Percentiles rank a stretch among this genome's conserved stretches.
Evolutionary conservation across 108 stramenopile genomes (phyloP).

Genomic region (Nitzschia putrida): DNA sequence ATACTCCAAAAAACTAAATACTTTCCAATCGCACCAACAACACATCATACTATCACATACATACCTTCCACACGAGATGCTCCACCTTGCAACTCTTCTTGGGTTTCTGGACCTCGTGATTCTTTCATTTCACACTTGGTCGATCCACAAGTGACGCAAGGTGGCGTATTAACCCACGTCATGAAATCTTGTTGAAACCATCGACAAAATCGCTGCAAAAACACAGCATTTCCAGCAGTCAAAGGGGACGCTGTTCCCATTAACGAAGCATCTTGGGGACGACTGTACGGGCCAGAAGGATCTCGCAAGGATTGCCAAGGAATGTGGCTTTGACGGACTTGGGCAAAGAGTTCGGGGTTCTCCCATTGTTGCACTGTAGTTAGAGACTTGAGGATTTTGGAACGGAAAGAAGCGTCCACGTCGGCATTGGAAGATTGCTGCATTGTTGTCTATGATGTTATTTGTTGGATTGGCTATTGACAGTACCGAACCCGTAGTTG

Average conservation of each 20-base stretch:
- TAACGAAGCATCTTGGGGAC: neutral
- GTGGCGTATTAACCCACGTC: conserved; percentile 84
- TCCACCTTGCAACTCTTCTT: conserved; percentile 57
- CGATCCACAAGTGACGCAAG: conserved; percentile 52
- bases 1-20: neutral
- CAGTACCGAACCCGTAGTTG: neutral
- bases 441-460: neutral
- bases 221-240: conserved; percentile 50
- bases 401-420: conserved; percentile 28
- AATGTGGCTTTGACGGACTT: conserved; percentile 52
- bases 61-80: conserved; percentile 69
- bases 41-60: neutral
- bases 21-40: too few species aligned
- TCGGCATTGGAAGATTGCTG: neutral
- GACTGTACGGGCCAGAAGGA: conserved; percentile 32
- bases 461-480: neutral
- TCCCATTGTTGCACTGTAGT: conserved; percentile 73
- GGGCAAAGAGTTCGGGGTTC: conserved; percentile 37
- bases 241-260: conserved; percentile 21
- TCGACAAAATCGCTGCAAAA: conserved; percentile 71
- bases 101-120: conserved; percentile 61
- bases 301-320: conserved; percentile 52
- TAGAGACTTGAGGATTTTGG: conserved; percentile 29
- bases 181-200: conserved; percentile 68
- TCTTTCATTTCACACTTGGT: conserved; percentile 51